These are phyloP conservation scores for Geotrichum citri-aurantii DNA, from an alignment of 1,139 yeast species.

Conservation along the genomic window DNA sequence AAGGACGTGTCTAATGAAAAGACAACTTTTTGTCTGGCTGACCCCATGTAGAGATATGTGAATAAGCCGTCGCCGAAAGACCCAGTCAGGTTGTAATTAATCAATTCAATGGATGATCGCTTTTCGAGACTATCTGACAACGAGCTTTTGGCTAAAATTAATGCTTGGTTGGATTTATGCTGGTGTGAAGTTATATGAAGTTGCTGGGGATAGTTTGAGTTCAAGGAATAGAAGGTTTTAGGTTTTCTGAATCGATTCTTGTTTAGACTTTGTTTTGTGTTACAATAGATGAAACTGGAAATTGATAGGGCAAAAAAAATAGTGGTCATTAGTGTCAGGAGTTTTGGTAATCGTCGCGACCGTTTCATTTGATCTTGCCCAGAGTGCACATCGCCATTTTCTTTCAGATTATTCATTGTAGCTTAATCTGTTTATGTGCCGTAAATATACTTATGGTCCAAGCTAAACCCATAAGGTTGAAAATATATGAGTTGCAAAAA, in stretches of 20 bases:
- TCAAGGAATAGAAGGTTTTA: background rate
- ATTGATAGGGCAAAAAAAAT: background rate
- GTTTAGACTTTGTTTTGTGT: background rate
- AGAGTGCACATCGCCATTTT: too few species aligned
- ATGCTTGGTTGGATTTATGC: background rate
- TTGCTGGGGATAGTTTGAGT: background rate
- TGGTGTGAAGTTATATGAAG: background rate
- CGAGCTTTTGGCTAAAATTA: background rate
- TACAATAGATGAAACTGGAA: background rate
- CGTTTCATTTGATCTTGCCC: too few species aligned
- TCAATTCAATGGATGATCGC: background rate
- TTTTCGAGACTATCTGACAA: background rate
- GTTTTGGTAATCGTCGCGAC: too few species aligned
- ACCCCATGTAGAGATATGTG: slow-evolving; percentile 8
- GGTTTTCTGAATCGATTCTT: background rate
- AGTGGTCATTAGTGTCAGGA: too few species aligned
- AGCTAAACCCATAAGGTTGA: too few species aligned
- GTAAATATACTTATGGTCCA: too few species aligned
- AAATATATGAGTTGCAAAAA: too few species aligned
- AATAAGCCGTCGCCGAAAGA: slow-evolving; percentile 13
- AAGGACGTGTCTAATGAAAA: slow-evolving; percentile 14
- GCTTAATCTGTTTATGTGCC: too few species aligned
- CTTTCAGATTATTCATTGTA: too few species aligned
- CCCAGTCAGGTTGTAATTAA: slow-evolving; percentile 5
- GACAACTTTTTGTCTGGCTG: slow-evolving; percentile 4